Conservation (phyloP, 768 basidiomycete species). For the Lanmaoa pseudosensibilis region DNA sequence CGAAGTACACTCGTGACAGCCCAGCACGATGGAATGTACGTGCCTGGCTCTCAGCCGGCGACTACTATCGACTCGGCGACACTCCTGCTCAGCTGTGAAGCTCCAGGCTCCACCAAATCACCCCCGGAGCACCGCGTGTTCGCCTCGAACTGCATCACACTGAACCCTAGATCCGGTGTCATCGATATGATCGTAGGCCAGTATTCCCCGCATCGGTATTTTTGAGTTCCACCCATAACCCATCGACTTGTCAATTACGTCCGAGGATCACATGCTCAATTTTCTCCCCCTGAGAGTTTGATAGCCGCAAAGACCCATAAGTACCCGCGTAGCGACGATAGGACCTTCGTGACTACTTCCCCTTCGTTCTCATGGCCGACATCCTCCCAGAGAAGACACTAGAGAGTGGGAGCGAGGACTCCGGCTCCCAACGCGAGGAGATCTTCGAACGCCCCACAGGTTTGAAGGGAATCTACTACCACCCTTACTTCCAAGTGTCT, state of each 20-base stretch:
- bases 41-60: background rate
- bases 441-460: constrained; percentile 51
- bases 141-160: background rate
- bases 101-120: background rate
- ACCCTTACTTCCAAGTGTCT: constrained; percentile 44
- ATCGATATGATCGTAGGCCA: background rate
- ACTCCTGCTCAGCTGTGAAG: background rate
- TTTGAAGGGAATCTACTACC: constrained; percentile 55
- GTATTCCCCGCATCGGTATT: background rate
- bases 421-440: constrained; percentile 27
- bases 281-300: background rate
- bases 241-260: constrained; percentile 7
- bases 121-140: background rate
- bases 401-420: constrained; percentile 32
- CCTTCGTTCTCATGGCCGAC: constrained; percentile 17
- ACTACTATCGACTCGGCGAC: no score
- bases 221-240: background rate
- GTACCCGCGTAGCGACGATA: constrained; percentile 2
- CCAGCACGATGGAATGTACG: background rate
- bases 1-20: background rate
- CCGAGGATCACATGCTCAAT: constrained; percentile 16
- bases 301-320: constrained; percentile 10
- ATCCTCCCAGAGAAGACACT: constrained; percentile 18
- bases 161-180: background rate
- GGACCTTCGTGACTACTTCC: background rate